phyloP scores from a whole-genome alignment of 768 basidiomycete genomes.

The Trichaptum fuscoviolaceum region DNA sequence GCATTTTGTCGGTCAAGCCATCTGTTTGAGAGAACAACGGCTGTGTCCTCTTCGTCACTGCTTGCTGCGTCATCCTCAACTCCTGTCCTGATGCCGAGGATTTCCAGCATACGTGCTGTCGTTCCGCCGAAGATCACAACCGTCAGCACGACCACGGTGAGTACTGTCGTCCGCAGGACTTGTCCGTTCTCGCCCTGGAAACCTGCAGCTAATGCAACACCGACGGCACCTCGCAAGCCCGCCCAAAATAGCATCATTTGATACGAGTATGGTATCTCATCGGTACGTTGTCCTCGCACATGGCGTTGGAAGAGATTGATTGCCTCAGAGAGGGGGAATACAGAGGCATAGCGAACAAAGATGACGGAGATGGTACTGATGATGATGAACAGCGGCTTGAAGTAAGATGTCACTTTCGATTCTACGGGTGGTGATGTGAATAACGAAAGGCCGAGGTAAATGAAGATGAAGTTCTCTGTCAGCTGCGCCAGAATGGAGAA shows the following conservation, averaged over 20 bases:
- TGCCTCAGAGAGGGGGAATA: conserved; percentile 89
- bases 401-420: conserved; percentile 73
- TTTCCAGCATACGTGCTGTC: conserved; percentile 94
- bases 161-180: conserved; percentile 86
- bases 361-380: conserved; percentile 89
- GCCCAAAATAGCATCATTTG: conserved; percentile 99
- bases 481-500: conserved; percentile 92
- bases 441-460: conserved; percentile 95
- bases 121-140: conserved; percentile 95
- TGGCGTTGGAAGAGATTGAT: conserved; percentile 93
- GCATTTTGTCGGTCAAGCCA: conserved; percentile 11
- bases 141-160: conserved; percentile 93
- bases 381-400: conserved; percentile 92
- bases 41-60: conserved; percentile 34
- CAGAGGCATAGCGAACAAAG: conserved; percentile 92
- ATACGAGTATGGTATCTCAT: conserved; percentile 95
- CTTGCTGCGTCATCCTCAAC: conserved; percentile 87
- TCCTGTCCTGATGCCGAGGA: conserved; percentile 92
- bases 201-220: conserved; percentile 93
- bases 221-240: conserved; percentile 92
- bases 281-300: conserved; percentile 76
- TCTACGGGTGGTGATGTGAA: conserved; percentile 84
- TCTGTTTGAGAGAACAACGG: conserved; percentile 1
- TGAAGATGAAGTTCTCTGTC: conserved; percentile 98
- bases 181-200: conserved; percentile 93